phyloP scores from a whole-genome alignment of 2,329 filamentous ascomycete genomes.

The Pezicula radicicola region DNA sequence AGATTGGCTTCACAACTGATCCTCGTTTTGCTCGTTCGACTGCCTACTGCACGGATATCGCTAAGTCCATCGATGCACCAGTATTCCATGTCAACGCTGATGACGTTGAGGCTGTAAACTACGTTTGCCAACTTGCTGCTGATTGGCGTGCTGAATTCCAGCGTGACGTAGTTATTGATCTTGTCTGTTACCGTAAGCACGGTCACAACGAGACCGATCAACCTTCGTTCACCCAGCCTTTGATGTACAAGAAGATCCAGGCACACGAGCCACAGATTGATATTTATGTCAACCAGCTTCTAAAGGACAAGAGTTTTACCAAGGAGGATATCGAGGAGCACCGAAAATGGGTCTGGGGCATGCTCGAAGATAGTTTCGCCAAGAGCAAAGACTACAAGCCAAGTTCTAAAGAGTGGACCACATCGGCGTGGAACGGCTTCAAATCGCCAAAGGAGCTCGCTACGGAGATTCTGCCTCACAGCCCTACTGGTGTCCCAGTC shows the following conservation, averaged over 20 bases:
- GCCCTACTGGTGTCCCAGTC: constrained; percentile 75
- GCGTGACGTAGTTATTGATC: constrained; percentile 95
- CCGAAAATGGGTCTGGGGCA: constrained; percentile 99
- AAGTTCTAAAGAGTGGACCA: constrained; percentile 96
- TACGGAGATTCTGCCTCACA: constrained; percentile 88
- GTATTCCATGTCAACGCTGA: constrained; percentile 99
- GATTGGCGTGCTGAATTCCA: constrained; percentile 99
- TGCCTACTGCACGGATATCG: constrained; percentile 98
- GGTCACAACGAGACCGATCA: constrained; percentile 99
- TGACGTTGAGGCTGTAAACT: constrained; percentile 97
- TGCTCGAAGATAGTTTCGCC: constrained; percentile 96
- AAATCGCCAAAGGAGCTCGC: constrained; percentile 98
- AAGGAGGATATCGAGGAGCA: constrained; percentile 98
- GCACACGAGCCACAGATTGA: constrained; percentile 82
- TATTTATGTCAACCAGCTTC: constrained; percentile 86
- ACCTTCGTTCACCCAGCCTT: constrained; percentile 97
- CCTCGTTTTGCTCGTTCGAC: constrained; percentile 96
- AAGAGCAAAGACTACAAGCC: constrained; percentile 98
- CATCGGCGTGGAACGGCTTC: constrained; percentile 98
- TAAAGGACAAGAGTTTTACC: constrained; percentile 90
- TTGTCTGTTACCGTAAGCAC: constrained; percentile 98
- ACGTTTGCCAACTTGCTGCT: constrained; percentile 92
- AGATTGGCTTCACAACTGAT: constrained; percentile 99
- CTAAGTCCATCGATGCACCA: constrained; percentile 96
- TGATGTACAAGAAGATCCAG: constrained; percentile 98